Evolutionary conservation across 768 basidiomycete species (phyloP).

Genomic region (Pholiota microspora): DNA sequence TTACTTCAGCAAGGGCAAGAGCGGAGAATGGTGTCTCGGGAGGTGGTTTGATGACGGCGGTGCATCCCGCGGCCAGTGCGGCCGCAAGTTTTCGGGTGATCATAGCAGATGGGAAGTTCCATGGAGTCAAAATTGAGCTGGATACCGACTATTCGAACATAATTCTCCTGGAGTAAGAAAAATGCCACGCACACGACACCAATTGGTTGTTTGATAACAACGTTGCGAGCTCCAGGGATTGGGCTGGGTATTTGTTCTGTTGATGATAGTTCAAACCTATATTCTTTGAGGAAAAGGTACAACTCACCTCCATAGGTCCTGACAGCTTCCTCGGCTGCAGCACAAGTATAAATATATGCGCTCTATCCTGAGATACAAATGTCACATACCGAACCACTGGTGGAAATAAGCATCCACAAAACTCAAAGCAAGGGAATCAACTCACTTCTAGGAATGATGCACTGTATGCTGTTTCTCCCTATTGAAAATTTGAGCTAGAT

Average conservation of each 20-base stretch:
- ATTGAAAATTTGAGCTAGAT: constrained; percentile 1
- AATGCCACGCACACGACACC: constrained; percentile 43
- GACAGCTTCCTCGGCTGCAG: constrained; percentile 85
- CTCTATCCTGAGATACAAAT: neutral
- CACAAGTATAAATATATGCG: constrained; percentile 7
- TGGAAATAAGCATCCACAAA: constrained; percentile 1
- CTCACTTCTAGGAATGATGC: constrained; percentile 80
- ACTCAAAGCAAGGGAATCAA: neutral
- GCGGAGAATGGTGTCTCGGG: constrained; percentile 94
- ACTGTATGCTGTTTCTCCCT: constrained; percentile 85
- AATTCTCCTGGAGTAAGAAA: too few relatives aligned
- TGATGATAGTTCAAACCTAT: neutral
- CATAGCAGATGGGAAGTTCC: constrained; percentile 97
- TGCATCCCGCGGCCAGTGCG: constrained; percentile 95
- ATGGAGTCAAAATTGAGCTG: constrained; percentile 79
- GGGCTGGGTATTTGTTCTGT: constrained; percentile 83
- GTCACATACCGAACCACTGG: constrained; percentile 76
- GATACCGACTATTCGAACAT: constrained; percentile 5
- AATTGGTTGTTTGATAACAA: constrained; percentile 92
- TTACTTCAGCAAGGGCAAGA: constrained; percentile 86
- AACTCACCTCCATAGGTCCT: constrained; percentile 82
- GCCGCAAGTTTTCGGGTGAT: constrained; percentile 88
- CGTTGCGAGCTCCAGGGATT: constrained; percentile 66
- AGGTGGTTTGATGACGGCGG: constrained; percentile 91
- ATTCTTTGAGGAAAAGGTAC: neutral